Base-by-base conservation (phyloP, 805 yeast genomes). In the Kuraishia molischiana region DNA sequence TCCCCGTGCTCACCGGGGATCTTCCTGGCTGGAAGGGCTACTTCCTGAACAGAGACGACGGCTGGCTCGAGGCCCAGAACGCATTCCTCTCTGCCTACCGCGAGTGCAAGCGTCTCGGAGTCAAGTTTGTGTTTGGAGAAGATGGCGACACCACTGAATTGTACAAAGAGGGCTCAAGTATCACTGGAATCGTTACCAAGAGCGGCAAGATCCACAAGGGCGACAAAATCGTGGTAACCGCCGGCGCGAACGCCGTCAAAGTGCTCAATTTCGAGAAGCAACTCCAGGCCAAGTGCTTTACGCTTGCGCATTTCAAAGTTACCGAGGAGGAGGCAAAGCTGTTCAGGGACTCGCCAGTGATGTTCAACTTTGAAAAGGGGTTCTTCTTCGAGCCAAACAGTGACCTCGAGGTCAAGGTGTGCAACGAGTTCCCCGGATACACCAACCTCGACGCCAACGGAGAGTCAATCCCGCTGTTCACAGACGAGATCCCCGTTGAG, bases 341-440 rank as follows among this genome's bases (percentile, higher is more conserved):
- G 20, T 66, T 52, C 38, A 58, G 58, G 42, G 42, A 50, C 33
- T 53, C 67, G 14, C 74, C 74, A 1, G 53, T 67, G 8, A 60
- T 69, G 18, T 66, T 66, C 48, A 58, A 56, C 36, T 41, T 41
- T 24, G 63, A 59, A 24, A 46, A 46, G 30, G 66, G 67, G 0
- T 62, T 59, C 42, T 53, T 60, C 36, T 60, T 61, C 37, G 66
- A 59, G 32, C 62, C 66, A 4, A 64, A 59, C 39, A 24, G 36
- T 11, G 47, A 50, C 32, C 48, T 52, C 29, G 58, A 58, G 33
- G 36, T 60, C 31, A 58, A 59, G 38, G 42, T 59, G 29, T 55
- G 59, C 41, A 59, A 59, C 38, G 66, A 59, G 41, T 53, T 54
- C 36, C 60, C 62, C 3, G 64, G 64, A 2, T 58, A 51, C 38